Percentiles rank a stretch among this genome's conserved stretches.
Conservation (phyloP, 2,329 filamentous ascomycete genomes). For the Venturia nashicola region DNA sequence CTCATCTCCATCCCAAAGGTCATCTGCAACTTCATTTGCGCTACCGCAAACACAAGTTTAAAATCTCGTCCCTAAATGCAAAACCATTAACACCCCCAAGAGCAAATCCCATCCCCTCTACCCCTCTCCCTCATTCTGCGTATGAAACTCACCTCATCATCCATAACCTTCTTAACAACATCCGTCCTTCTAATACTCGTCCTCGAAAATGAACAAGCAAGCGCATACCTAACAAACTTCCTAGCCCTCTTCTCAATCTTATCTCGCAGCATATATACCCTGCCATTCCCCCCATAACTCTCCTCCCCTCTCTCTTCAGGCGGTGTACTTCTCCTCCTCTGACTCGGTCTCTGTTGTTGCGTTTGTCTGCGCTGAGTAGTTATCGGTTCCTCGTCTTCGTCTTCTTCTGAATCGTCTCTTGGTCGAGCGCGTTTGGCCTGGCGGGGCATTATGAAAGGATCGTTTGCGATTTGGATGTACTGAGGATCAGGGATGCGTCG, state of each 20-base stretch:
- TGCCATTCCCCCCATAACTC: background rate
- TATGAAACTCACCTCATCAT: background rate
- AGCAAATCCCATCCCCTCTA: too few relatives aligned
- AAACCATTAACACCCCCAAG: too few relatives aligned
- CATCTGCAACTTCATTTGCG: constrained; percentile 57
- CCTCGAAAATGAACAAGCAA: constrained; percentile 48
- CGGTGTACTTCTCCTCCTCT: background rate
- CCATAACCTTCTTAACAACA: constrained; percentile 38
- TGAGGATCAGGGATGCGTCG: too few relatives aligned
- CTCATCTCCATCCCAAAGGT: constrained; percentile 89
- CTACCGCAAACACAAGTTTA: constrained; percentile 61
- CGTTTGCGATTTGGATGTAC: too few relatives aligned
- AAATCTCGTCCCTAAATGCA: constrained; percentile 43
- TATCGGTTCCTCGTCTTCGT: background rate
- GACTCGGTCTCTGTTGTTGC: background rate
- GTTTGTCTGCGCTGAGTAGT: background rate
- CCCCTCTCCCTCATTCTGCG: constrained; percentile 26
- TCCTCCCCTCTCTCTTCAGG: background rate
- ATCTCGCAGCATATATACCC: background rate
- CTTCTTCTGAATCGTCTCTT: background rate
- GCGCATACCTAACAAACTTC: constrained; percentile 48
- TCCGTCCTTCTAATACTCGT: constrained; percentile 41
- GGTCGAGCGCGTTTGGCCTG: background rate
- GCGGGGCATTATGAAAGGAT: background rate
- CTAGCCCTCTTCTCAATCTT: constrained; percentile 36